These are phyloP conservation scores for Cyberlindnera petersonii DNA, from an alignment of 805 yeast species.

Conservation along the genomic window DNA sequence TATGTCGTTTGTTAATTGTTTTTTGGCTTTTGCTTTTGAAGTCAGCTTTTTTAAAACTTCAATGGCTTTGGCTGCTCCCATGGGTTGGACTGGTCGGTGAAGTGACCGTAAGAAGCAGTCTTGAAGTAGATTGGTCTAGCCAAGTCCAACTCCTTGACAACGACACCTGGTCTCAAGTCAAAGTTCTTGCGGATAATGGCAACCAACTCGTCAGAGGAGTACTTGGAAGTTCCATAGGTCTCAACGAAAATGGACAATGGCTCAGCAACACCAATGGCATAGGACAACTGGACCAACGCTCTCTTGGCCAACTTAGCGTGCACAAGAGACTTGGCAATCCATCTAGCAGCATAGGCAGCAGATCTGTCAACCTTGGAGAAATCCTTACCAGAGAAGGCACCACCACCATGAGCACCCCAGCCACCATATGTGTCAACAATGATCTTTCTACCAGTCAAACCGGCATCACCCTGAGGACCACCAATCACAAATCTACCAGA, in stretches of 20 bases:
- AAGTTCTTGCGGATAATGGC: slow-evolving; percentile 90
- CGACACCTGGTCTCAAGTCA: slow-evolving; percentile 98
- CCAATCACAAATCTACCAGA: slow-evolving; percentile 99
- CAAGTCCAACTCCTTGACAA: slow-evolving; percentile 92
- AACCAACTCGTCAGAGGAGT: slow-evolving; percentile 85
- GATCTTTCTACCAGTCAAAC: slow-evolving; percentile 98
- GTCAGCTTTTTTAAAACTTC: slow-evolving; percentile 43
- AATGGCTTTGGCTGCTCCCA: slow-evolving; percentile 97
- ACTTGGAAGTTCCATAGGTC: slow-evolving; percentile 95
- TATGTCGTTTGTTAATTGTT: neutral
- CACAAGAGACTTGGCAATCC: slow-evolving; percentile 99
- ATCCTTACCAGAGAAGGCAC: slow-evolving; percentile 99
- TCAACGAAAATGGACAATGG: slow-evolving; percentile 97
- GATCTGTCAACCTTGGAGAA: slow-evolving; percentile 99
- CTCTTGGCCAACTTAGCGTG: slow-evolving; percentile 94
- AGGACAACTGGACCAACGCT: slow-evolving; percentile 96
- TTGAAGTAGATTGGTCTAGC: slow-evolving; percentile 99
- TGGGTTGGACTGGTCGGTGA: slow-evolving; percentile 97
- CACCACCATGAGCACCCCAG: slow-evolving; percentile 99
- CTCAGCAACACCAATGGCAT: slow-evolving; percentile 99
- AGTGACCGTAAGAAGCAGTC: slow-evolving; percentile 99
- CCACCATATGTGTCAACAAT: slow-evolving; percentile 99
- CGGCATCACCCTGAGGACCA: slow-evolving; percentile 99
- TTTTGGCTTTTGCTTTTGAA: neutral
- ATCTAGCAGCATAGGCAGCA: slow-evolving; percentile 99